Conservation (phyloP, 345 rosid species). For the Citrus sp. region DNA sequence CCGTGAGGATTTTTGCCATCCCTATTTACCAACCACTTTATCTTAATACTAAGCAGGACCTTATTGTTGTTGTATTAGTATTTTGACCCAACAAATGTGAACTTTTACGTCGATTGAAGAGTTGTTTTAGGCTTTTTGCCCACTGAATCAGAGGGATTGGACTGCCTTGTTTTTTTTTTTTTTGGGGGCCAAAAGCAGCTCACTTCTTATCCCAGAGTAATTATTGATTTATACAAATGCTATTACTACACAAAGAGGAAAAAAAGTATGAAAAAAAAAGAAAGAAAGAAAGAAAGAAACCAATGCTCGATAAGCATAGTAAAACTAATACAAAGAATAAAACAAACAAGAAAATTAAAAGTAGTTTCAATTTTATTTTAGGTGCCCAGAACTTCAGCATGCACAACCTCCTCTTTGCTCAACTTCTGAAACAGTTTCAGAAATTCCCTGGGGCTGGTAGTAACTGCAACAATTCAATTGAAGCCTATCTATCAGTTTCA, state of each 20-base stretch:
- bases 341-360: background rate
- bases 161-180: background rate
- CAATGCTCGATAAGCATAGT: background rate
- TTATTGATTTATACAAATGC: background rate
- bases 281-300: background rate
- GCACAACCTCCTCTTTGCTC: constrained; percentile 69
- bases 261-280: background rate
- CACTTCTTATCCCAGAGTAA: background rate
- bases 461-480: constrained; percentile 43
- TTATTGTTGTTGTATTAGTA: background rate
- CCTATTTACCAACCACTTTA: no score
- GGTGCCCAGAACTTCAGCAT: constrained; percentile 35
- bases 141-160: background rate
- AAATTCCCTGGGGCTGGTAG: constrained; percentile 41
- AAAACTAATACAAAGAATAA: background rate
- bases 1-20: no score
- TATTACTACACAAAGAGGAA: background rate
- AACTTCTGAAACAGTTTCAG: constrained; percentile 54
- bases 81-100: background rate
- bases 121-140: background rate
- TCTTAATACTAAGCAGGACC: no score
- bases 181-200: no score
- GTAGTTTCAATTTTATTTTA: background rate
- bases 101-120: background rate
- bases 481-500: background rate